Conservation (phyloP, 768 basidiomycete species). For the Galerina marginata region DNA sequence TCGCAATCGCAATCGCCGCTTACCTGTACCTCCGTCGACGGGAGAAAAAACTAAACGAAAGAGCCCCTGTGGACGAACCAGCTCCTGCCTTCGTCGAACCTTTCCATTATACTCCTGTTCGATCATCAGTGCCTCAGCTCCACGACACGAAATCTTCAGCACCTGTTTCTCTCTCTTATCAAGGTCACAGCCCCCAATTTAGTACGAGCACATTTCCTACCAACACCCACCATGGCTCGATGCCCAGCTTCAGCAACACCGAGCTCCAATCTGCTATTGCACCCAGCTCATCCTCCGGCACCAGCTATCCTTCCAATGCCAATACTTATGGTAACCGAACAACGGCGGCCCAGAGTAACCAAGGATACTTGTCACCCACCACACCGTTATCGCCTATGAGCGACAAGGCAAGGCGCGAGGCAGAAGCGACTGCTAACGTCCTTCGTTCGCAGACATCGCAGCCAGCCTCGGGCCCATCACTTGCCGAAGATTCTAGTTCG, state of each 20-base stretch:
- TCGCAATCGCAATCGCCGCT: conserved; percentile 12
- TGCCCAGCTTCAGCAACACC: conserved; percentile 17
- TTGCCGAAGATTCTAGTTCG: background rate
- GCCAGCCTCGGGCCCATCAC: background rate
- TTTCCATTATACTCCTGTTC: conserved; percentile 11
- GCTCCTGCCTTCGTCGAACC: conserved; percentile 6
- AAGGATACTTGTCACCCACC: background rate
- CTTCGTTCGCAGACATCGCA: background rate
- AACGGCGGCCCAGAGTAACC: background rate
- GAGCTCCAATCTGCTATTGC: conserved; percentile 8
- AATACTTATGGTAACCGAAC: background rate
- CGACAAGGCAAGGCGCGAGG: conserved; percentile 17
- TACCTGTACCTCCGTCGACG: conserved; percentile 22
- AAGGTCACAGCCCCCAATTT: background rate
- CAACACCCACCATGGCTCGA: conserved; percentile 6
- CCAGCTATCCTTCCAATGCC: background rate
- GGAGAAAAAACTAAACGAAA: background rate
- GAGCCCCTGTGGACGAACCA: background rate
- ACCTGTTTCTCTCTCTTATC: background rate
- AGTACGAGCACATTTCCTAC: background rate
- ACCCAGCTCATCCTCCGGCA: background rate
- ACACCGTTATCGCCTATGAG: conserved; percentile 3
- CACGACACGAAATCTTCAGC: background rate
- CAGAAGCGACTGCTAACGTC: conserved; percentile 8
- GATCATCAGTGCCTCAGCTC: background rate